Evolutionary conservation across 1,284 basidiomycete genomes (phyloP).

Genomic region (Vanrija sp.): DNA sequence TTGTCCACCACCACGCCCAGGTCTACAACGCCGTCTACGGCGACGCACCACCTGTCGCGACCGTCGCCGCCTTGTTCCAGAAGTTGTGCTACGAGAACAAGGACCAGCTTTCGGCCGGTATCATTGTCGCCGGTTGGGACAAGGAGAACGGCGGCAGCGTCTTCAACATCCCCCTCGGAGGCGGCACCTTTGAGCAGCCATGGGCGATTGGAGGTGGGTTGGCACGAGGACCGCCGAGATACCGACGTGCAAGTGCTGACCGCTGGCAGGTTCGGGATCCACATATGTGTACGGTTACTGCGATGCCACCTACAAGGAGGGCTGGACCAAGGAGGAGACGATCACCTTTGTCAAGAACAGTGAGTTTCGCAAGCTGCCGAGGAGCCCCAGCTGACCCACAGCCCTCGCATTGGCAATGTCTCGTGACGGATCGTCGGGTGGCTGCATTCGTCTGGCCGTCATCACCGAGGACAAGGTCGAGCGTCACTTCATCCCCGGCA

Average conservation of each 20-base stretch:
- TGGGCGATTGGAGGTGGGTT: constrained; percentile 89
- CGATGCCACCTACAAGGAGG: constrained; percentile 93
- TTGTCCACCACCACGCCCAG: constrained; percentile 82
- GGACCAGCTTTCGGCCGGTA: constrained; percentile 80
- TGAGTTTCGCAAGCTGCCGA: constrained; percentile 52
- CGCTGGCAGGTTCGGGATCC: constrained; percentile 76
- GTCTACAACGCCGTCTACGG: constrained; percentile 65
- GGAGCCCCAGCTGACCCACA: constrained; percentile 40
- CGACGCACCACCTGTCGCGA: constrained; percentile 69
- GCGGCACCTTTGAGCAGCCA: constrained; percentile 87
- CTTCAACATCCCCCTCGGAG: constrained; percentile 92
- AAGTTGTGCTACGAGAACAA: constrained; percentile 93
- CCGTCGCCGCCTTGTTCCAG: constrained; percentile 81
- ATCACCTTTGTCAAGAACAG: constrained; percentile 94
- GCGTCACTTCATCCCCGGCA: constrained; percentile 89
- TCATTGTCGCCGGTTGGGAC: constrained; percentile 99
- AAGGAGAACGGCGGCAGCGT: constrained; percentile 87
- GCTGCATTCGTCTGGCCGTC: constrained; percentile 94
- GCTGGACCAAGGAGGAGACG: constrained; percentile 88
- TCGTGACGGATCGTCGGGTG: constrained; percentile 95
- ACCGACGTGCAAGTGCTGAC: constrained; percentile 6
- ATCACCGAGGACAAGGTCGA: constrained; percentile 91
- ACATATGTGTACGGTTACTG: constrained; percentile 99
- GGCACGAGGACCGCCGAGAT: neutral
- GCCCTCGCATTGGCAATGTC: constrained; percentile 95